phyloP scores from a whole-genome alignment of 2,329 filamentous ascomycete genomes.

The Graphium sp. region DNA sequence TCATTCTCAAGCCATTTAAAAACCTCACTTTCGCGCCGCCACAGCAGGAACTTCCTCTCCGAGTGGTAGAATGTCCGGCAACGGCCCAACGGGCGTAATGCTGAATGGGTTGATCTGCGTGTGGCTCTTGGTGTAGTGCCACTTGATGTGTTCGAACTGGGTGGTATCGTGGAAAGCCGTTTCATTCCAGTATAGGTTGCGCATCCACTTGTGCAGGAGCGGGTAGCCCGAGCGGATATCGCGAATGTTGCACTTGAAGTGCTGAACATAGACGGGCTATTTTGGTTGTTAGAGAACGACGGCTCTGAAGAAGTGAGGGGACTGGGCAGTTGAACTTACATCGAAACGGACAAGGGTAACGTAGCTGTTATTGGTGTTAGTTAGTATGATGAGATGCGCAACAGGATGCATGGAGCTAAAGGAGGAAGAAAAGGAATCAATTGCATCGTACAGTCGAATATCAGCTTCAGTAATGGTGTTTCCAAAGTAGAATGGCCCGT shows the following conservation, averaged over 20 bases:
- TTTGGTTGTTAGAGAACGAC: slow-evolving; percentile 2
- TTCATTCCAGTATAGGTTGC: slow-evolving; percentile 69
- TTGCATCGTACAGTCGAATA: slow-evolving; percentile 43
- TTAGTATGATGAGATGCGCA: too few species aligned
- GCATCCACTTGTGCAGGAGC: slow-evolving; percentile 63
- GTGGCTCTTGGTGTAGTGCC: slow-evolving; percentile 45
- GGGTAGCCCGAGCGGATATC: slow-evolving; percentile 80
- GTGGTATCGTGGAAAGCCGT: slow-evolving; percentile 69
- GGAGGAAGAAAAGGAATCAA: not conserved
- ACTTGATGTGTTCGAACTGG: slow-evolving; percentile 92
- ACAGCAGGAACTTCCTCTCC: slow-evolving; percentile 61
- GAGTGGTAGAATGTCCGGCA: slow-evolving; percentile 63
- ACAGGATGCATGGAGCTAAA: too few species aligned
- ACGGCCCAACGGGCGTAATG: slow-evolving; percentile 74
- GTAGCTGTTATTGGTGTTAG: too few species aligned
- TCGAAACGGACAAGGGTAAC: slow-evolving; percentile 63
- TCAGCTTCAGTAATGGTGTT: slow-evolving; percentile 64
- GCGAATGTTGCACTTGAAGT: slow-evolving; percentile 74
- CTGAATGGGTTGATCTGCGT: slow-evolving; percentile 48
- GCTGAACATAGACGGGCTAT: slow-evolving; percentile 61
- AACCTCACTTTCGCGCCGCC: slow-evolving; percentile 6
- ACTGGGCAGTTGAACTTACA: slow-evolving; percentile 12
- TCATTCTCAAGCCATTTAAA: not conserved
- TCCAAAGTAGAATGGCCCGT: slow-evolving; percentile 61
- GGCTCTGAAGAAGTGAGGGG: not conserved